Evolutionary conservation across 768 basidiomycete genomes (phyloP).

Genomic region (Pulveroboletus sp.): DNA sequence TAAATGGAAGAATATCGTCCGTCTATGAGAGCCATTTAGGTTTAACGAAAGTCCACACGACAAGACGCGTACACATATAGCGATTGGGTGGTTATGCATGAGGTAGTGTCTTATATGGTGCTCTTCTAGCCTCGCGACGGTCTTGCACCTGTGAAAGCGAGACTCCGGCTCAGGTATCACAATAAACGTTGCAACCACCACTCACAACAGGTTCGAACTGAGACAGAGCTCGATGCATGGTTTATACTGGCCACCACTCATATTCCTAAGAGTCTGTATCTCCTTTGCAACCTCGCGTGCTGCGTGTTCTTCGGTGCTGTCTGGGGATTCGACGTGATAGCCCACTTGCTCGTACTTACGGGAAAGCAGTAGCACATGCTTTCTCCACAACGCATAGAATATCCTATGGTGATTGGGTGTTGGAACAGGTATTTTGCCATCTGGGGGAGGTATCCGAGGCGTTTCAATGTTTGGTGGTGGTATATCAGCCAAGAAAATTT

Average conservation of each 20-base stretch:
- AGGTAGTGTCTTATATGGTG: constrained; percentile 74
- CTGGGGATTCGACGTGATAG: constrained; percentile 3
- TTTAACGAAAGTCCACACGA: not conserved
- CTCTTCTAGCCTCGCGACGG: constrained; percentile 55
- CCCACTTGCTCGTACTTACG: constrained; percentile 15
- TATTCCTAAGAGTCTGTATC: constrained; percentile 14
- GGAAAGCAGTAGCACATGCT: constrained; percentile 20
- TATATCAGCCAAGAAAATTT: constrained; percentile 42
- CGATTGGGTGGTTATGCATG: constrained; percentile 57
- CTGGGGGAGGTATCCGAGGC: constrained; percentile 16
- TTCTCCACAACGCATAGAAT: constrained; percentile 22
- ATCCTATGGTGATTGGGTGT: constrained; percentile 21
- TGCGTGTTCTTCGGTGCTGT: constrained; percentile 14
- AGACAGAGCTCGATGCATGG: constrained; percentile 77
- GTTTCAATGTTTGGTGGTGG: constrained; percentile 15
- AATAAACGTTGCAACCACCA: constrained; percentile 2
- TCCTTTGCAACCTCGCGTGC: constrained; percentile 22
- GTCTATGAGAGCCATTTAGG: constrained; percentile 44
- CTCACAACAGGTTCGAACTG: constrained; percentile 71
- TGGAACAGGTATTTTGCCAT: constrained; percentile 16
- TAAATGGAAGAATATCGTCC: constrained; percentile 77
- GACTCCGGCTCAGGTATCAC: not conserved
- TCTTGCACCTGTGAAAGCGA: constrained; percentile 51
- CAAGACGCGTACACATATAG: constrained; percentile 59
- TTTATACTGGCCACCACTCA: constrained; percentile 33